Conservation (phyloP, 2,329 filamentous ascomycete genomes). For the Elsinoe perseae region DNA sequence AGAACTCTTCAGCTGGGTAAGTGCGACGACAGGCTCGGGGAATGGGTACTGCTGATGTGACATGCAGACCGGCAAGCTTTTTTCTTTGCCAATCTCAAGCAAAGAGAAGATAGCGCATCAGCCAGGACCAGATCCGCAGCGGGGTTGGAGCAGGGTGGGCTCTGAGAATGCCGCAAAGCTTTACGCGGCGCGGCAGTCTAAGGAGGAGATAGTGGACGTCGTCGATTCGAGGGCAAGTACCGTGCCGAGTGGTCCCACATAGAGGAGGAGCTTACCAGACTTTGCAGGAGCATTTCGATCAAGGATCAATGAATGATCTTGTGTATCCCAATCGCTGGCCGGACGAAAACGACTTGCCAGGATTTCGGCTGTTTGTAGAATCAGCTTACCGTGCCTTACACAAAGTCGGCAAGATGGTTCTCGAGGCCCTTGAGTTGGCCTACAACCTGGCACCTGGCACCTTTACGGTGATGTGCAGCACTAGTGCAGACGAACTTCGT, state of each 20-base stretch:
- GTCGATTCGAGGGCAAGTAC: conserved; percentile 21
- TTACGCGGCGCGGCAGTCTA: conserved; percentile 15
- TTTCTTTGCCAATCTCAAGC: conserved; percentile 29
- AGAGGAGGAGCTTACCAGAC: neutral
- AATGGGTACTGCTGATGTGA: neutral
- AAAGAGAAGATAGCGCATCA: conserved; percentile 37
- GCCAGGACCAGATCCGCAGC: conserved; percentile 32
- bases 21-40: neutral
- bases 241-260: neutral
- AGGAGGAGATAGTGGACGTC: conserved; percentile 17
- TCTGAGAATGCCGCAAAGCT: conserved; percentile 31
- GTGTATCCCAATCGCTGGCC: conserved; percentile 44
- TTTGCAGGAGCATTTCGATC: conserved; percentile 37
- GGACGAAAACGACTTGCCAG: conserved; percentile 38
- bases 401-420: conserved; percentile 25
- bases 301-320: conserved; percentile 38
- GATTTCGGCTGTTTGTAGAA: conserved; percentile 32
- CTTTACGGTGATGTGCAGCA: neutral
- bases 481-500: conserved; percentile 22
- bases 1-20: conserved; percentile 25
- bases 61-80: conserved; percentile 27
- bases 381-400: conserved; percentile 31
- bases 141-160: conserved; percentile 34
- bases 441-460: conserved; percentile 23
- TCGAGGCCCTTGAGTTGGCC: conserved; percentile 30